Conservation (phyloP, 1,139 yeast genomes). For the Magnusiomyces tetraspermus region DNA sequence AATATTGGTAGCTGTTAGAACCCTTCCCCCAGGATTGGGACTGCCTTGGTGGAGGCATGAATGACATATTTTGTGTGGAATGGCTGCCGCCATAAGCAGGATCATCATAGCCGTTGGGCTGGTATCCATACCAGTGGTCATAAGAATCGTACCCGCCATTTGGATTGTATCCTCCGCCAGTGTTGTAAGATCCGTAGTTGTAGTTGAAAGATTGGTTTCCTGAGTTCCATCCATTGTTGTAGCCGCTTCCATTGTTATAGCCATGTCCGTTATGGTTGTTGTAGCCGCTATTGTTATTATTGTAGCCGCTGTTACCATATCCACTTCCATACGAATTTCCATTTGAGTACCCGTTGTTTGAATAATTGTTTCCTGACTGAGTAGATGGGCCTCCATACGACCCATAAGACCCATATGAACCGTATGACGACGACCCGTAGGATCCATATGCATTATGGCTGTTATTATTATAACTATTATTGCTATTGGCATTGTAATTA, state of each 20-base stretch:
- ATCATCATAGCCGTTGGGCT: conserved; percentile 1
- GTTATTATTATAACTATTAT: not conserved
- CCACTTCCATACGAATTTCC: not conserved
- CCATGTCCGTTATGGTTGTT: not conserved
- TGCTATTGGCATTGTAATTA: not conserved
- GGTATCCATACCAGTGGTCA: not conserved
- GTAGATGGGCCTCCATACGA: not conserved
- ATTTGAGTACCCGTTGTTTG: conserved; percentile 1
- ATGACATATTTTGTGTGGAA: not conserved
- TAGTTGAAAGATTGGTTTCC: not conserved
- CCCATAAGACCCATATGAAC: too few relatives aligned
- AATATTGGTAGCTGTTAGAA: conserved; percentile 47
- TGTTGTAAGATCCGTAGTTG: not conserved
- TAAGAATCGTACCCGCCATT: conserved; percentile 3
- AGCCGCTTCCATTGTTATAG: not conserved
- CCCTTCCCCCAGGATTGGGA: conserved; percentile 34
- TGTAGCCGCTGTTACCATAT: not conserved
- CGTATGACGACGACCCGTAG: too few relatives aligned
- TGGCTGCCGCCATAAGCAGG: conserved; percentile 3
- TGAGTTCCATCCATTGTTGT: not conserved
- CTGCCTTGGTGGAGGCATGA: conserved; percentile 28
- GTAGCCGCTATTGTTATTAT: too few relatives aligned
- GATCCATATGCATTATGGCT: not conserved
- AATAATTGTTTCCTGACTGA: not conserved
- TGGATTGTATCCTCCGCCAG: not conserved